Conservation (phyloP, 1,139 yeast genomes). For the Lodderomyces orthopsilosis region DNA sequence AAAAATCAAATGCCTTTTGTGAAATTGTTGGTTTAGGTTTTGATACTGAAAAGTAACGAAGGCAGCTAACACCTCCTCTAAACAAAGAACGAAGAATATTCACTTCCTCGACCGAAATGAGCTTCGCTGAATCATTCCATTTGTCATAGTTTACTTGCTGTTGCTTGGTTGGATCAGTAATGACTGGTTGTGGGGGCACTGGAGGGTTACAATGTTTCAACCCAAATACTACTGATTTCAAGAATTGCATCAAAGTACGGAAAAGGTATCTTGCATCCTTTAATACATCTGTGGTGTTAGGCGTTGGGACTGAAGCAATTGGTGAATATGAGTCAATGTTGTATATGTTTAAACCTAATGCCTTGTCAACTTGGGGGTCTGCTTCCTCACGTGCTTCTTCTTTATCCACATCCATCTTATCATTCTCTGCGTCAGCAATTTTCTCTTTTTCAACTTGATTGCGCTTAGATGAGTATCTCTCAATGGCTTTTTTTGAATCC, state of each 20-base stretch:
- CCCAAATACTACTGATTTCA: slow-evolving; percentile 88
- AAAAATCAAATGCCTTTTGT: slow-evolving; percentile 59
- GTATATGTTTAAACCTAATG: slow-evolving; percentile 30
- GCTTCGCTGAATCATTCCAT: slow-evolving; percentile 89
- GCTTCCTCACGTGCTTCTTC: slow-evolving; percentile 11
- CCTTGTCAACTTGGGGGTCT: slow-evolving; percentile 6
- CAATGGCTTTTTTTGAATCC: slow-evolving; percentile 42
- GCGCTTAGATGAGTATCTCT: slow-evolving; percentile 35
- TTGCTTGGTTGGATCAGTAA: slow-evolving; percentile 56
- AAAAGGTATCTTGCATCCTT: slow-evolving; percentile 87
- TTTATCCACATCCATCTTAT: slow-evolving; percentile 18
- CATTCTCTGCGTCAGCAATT: slow-evolving; percentile 12
- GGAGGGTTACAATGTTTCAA: slow-evolving; percentile 89
- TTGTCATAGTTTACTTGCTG: slow-evolving; percentile 49
- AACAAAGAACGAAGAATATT: slow-evolving; percentile 71
- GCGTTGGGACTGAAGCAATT: slow-evolving; percentile 30
- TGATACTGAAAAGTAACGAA: slow-evolving; percentile 68
- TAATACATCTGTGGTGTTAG: slow-evolving; percentile 61
- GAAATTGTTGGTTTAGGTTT: slow-evolving; percentile 40
- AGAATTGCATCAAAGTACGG: slow-evolving; percentile 84
- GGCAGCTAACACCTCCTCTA: slow-evolving; percentile 80
- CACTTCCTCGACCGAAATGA: slow-evolving; percentile 80
- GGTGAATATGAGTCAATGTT: slow-evolving; percentile 42
- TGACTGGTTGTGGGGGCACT: slow-evolving; percentile 53
- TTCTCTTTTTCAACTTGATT: slow-evolving; percentile 8